Conservation (phyloP, 2,329 filamentous ascomycete species). For the Periconia macrospinosa region DNA sequence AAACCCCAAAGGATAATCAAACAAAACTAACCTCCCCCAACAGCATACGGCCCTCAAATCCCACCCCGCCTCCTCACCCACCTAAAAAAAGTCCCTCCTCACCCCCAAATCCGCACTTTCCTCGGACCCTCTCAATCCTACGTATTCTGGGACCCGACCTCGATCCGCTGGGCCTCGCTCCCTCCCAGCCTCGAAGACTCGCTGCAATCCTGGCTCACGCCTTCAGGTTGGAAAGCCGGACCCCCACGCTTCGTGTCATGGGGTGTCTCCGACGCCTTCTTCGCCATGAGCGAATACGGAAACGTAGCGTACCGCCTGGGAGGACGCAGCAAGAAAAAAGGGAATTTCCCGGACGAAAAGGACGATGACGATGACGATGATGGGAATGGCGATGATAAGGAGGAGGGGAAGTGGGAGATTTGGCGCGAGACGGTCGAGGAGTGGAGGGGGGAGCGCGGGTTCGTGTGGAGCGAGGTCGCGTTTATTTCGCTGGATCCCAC, state of each 20-base stretch:
- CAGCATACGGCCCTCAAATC: slow-evolving; percentile 27
- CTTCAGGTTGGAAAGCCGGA: slow-evolving; percentile 38
- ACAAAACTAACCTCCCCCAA: not conserved
- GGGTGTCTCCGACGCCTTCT: slow-evolving; percentile 35
- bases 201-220: slow-evolving; percentile 41
- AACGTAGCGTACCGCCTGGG: slow-evolving; percentile 32
- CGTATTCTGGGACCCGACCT: slow-evolving; percentile 38
- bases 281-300: slow-evolving; percentile 42
- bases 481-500: slow-evolving; percentile 36
- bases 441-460: slow-evolving; percentile 33
- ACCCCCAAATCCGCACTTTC: slow-evolving; percentile 32
- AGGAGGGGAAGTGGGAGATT: slow-evolving; percentile 27
- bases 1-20: not conserved
- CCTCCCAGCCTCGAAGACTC: slow-evolving; percentile 31
- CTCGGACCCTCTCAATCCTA: slow-evolving; percentile 34
- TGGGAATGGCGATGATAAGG: not conserved
- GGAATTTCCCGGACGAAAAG: not conserved
- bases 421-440: slow-evolving; percentile 40
- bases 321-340: not conserved
- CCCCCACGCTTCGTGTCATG: slow-evolving; percentile 36
- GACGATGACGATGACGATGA: not conserved
- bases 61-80: slow-evolving; percentile 24
- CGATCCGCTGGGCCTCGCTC: slow-evolving; percentile 36
- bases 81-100: slow-evolving; percentile 28
- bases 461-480: slow-evolving; percentile 34